Evolutionary conservation across 257 asterid species (phyloP).

Genomic region (Ligustrum vulgare): DNA sequence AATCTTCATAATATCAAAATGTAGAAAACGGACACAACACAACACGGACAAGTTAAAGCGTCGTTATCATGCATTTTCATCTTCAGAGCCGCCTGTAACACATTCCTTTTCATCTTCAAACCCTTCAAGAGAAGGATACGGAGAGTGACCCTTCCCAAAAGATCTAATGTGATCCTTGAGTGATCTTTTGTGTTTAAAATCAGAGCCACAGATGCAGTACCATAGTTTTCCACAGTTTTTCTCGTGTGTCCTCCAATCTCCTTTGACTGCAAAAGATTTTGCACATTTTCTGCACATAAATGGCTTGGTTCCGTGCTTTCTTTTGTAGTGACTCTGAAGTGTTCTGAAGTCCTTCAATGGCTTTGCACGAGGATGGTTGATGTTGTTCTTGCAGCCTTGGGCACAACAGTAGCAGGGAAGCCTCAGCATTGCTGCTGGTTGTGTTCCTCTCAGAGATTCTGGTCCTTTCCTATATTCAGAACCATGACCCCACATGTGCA

Average conservation of each 20-base stretch:
- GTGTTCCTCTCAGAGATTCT: conserved; percentile 71
- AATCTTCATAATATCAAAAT: background rate
- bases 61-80: conserved; percentile 26
- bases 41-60: background rate
- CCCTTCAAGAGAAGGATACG: conserved; percentile 60
- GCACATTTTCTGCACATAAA: conserved; percentile 77
- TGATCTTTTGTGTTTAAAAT: conserved; percentile 85
- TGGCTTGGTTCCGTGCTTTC: conserved; percentile 86
- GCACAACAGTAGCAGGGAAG: conserved; percentile 90
- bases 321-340: conserved; percentile 89
- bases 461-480: conserved; percentile 85
- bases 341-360: conserved; percentile 90
- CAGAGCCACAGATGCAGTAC: conserved; percentile 88
- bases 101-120: conserved; percentile 51
- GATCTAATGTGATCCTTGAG: conserved; percentile 84
- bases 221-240: conserved; percentile 91
- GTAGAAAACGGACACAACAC: conserved; percentile 5
- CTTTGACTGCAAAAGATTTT: conserved; percentile 79
- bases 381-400: conserved; percentile 82
- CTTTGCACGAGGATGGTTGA: conserved; percentile 79
- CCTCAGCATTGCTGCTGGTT: conserved; percentile 88
- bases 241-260: conserved; percentile 96
- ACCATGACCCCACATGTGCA: conserved; percentile 99
- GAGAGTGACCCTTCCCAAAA: conserved; percentile 73
- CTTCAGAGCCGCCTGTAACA: conserved; percentile 51